phyloP scores from a whole-genome alignment of 2,329 filamentous ascomycete species.

The Trichoderma sp. region DNA sequence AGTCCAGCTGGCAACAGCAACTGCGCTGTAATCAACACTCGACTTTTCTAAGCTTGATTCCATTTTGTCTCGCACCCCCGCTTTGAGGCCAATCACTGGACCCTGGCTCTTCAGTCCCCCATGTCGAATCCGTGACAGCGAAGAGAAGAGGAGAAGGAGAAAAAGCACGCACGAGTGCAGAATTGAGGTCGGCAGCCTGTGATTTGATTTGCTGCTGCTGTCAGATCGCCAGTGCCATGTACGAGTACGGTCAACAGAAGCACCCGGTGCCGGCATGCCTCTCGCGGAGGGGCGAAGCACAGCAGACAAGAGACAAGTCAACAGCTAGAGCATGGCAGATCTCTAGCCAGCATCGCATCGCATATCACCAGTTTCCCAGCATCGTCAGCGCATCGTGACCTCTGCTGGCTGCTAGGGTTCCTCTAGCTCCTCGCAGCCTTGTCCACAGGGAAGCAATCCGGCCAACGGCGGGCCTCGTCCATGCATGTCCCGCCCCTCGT shows the following conservation, averaged over 20 bases:
- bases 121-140: conserved; percentile 3
- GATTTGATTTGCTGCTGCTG: conserved; percentile 7
- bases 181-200: background rate
- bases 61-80: conserved; percentile 1
- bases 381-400: conserved; percentile 3
- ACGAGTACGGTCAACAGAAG: background rate
- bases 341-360: background rate
- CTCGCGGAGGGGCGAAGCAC: background rate
- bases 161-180: conserved; percentile 10
- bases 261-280: background rate
- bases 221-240: background rate
- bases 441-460: conserved; percentile 8
- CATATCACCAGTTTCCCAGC: background rate
- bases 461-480: conserved; percentile 20
- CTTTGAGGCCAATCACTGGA: background rate
- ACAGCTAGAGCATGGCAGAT: background rate
- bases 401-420: background rate
- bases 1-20: too few species aligned
- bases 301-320: background rate
- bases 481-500: conserved; percentile 19
- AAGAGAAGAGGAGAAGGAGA: background rate
- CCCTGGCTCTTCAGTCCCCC: background rate
- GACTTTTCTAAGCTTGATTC: background rate
- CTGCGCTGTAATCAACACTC: background rate
- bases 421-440: conserved; percentile 15